Percentiles rank a stretch among this genome's conserved stretches.
Conservation (phyloP, 1,284 basidiomycete genomes). For the Exsudoporus floridanus region DNA sequence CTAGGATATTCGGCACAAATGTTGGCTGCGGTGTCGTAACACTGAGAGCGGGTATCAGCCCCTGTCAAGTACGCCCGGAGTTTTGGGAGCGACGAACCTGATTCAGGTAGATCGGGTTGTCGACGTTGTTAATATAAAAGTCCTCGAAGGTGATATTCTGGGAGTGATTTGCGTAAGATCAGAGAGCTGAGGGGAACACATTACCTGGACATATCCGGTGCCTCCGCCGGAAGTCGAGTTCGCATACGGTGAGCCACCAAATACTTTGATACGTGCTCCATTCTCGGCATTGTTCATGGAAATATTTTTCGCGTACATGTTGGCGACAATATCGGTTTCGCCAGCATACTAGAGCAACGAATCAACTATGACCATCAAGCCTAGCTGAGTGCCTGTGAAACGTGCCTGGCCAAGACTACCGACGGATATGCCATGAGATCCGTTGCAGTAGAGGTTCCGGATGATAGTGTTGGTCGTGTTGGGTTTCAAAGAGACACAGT, state of each 20-base stretch:
- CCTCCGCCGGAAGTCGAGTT: conserved; percentile 36
- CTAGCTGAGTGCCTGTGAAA: neutral
- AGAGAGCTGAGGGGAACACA: neutral
- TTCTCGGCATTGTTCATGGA: conserved; percentile 50
- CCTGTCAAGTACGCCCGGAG: conserved; percentile 1
- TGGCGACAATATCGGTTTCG: conserved; percentile 48
- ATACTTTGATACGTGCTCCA: conserved; percentile 54
- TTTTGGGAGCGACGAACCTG: conserved; percentile 6
- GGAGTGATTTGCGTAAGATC: neutral
- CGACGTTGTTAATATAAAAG: conserved; percentile 41
- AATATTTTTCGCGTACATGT: conserved; percentile 46
- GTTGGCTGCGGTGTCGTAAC: conserved; percentile 37
- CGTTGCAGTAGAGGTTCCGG: conserved; percentile 19
- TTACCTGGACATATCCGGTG: conserved; percentile 34
- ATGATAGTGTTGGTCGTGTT: conserved; percentile 17
- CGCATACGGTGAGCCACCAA: conserved; percentile 28
- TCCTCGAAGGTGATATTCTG: conserved; percentile 43
- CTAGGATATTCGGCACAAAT: conserved; percentile 37
- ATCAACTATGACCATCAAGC: neutral
- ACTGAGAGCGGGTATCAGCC: conserved; percentile 25
- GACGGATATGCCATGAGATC: conserved; percentile 24
- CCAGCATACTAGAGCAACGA: conserved; percentile 40
- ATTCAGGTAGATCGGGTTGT: conserved; percentile 40
- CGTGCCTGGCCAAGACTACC: conserved; percentile 22
- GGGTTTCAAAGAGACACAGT: conserved; percentile 41